These are phyloP conservation scores for Phylloporus arenicola DNA, from an alignment of 768 basidiomycete species.

Conservation along the genomic window DNA sequence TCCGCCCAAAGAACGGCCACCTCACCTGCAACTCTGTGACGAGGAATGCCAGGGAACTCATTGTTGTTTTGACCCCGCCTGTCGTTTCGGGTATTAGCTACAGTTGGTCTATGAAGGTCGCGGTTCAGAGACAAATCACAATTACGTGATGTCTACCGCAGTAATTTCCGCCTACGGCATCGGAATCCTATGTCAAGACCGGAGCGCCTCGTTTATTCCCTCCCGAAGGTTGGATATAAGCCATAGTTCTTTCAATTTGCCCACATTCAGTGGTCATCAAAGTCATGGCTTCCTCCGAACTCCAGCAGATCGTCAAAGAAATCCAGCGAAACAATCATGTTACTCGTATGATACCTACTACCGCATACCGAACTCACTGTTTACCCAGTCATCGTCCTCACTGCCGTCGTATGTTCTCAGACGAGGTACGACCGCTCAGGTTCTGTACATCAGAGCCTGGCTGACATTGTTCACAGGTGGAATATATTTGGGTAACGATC, in stretches of 20 bases:
- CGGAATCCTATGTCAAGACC: no score
- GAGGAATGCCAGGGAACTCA: constrained; percentile 67
- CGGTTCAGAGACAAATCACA: no score
- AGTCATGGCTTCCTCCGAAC: neutral
- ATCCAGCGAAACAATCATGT: neutral
- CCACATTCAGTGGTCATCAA: neutral
- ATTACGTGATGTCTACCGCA: no score
- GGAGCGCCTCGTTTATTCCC: neutral
- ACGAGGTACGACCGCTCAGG: neutral
- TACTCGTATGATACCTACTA: neutral
- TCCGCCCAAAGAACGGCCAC: neutral
- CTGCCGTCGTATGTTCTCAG: neutral
- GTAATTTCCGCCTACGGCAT: no score
- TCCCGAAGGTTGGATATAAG: neutral
- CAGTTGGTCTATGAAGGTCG: no score
- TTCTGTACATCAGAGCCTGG: neutral
- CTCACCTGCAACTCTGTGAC: constrained; percentile 69
- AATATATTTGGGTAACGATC: neutral
- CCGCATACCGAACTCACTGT: neutral
- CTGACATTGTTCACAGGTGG: neutral
- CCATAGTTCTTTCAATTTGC: neutral
- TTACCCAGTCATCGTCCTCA: neutral
- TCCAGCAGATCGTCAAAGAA: neutral
- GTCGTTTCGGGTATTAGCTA: no score
- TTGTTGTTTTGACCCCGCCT: constrained; percentile 16